These are phyloP conservation scores for Zostera marina DNA, from an alignment of 116 monocot genomes.

Conservation along the genomic window DNA sequence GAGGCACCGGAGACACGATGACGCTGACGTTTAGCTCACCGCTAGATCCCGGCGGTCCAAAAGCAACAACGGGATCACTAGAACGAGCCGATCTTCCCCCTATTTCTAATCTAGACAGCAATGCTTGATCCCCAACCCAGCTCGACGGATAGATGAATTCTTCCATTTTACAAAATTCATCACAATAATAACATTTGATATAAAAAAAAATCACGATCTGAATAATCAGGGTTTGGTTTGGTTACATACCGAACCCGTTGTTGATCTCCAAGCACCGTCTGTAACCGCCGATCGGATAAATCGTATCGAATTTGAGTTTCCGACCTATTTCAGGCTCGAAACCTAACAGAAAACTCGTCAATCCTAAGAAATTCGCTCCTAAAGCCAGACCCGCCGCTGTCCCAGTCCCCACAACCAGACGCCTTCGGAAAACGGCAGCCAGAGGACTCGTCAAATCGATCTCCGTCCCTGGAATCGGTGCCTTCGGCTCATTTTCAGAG, in stretches of 20 bases:
- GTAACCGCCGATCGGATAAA: conserved; percentile 64
- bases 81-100: conserved; percentile 18
- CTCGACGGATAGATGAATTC: conserved; percentile 77
- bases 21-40: conserved; percentile 93
- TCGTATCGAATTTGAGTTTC: conserved; percentile 44
- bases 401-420: conserved; percentile 37
- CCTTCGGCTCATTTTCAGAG: background rate
- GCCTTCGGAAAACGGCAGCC: conserved; percentile 42
- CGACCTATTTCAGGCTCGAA: conserved; percentile 41
- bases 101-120: conserved; percentile 49
- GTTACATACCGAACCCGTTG: conserved; percentile 47
- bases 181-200: too few relatives aligned
- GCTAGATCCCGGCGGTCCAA: conserved; percentile 71
- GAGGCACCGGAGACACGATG: conserved; percentile 64
- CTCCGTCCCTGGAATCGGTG: conserved; percentile 27
- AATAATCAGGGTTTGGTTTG: too few relatives aligned
- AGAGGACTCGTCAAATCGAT: conserved; percentile 31
- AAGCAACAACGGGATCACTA: conserved; percentile 57
- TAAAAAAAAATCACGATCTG: too few relatives aligned
- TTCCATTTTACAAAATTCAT: conserved; percentile 10
- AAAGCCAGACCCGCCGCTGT: conserved; percentile 44
- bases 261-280: conserved; percentile 43
- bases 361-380: conserved; percentile 67
- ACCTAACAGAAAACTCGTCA: conserved; percentile 68
- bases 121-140: conserved; percentile 81